Conservation (phyloP, 108 stramenopile species). For the Fragilariopsis cylindrus region DNA sequence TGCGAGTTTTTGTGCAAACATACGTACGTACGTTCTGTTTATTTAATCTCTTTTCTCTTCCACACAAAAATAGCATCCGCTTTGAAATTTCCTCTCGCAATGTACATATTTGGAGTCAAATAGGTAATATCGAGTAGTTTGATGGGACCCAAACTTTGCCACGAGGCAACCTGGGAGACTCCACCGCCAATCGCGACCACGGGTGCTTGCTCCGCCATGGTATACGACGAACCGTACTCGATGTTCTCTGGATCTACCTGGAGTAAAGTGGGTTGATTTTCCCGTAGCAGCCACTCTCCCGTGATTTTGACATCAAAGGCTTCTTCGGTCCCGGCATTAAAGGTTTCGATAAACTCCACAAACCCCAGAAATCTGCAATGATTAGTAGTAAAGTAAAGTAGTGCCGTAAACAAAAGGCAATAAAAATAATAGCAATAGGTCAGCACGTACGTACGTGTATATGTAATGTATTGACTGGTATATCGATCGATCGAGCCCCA, state of each 20-base stretch:
- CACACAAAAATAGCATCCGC: slow-evolving; percentile 64
- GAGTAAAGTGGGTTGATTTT: slow-evolving; percentile 42
- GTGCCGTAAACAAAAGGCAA: too few relatives aligned
- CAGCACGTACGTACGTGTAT: too few relatives aligned
- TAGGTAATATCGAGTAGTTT: slow-evolving; percentile 57
- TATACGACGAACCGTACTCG: slow-evolving; percentile 42
- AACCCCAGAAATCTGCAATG: background rate
- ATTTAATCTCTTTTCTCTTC: slow-evolving; percentile 22
- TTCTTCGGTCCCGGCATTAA: background rate
- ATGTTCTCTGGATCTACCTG: slow-evolving; percentile 55
- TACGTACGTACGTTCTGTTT: too few relatives aligned
- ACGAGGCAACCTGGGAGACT: slow-evolving; percentile 15
- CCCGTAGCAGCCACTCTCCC: slow-evolving; percentile 61
- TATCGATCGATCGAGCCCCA: too few relatives aligned
- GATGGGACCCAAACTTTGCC: slow-evolving; percentile 60
- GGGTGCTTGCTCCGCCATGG: slow-evolving; percentile 45
- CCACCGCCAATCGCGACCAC: background rate
- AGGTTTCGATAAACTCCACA: slow-evolving; percentile 17
- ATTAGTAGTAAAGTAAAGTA: background rate
- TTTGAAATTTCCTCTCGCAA: slow-evolving; percentile 61
- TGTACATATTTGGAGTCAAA: slow-evolving; percentile 47
- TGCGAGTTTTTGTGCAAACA: too few relatives aligned
- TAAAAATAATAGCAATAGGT: too few relatives aligned
- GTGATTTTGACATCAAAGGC: slow-evolving; percentile 49
- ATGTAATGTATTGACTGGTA: too few relatives aligned